Evolutionary conservation across 2,329 filamentous ascomycete species (phyloP), one percentile per base, ranked within the genome.

Genomic region (Pyrenophora teres): DNA sequence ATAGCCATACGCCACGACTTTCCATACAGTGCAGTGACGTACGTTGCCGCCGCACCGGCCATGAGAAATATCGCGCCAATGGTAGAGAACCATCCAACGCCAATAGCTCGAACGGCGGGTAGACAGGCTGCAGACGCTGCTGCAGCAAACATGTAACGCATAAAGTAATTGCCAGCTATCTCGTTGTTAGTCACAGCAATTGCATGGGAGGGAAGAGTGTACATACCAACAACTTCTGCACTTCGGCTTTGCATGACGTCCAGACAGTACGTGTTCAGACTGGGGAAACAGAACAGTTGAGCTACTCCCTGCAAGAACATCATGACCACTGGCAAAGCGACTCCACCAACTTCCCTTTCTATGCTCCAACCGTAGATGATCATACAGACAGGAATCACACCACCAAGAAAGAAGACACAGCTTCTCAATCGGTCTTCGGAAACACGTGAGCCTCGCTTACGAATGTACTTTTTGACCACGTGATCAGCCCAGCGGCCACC

Each of bases 51-150:
- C 0, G 83, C 76, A 13, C 77, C 73, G 3, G 73, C 59, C 1
- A 83, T 65, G 41, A 88, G 65, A 53, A 88, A 87, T 0, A 73
- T 48, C 0, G 85, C 82, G 41, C 80, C 84, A 50, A 92, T 86
- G 1, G 89, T 92, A 39, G 82, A 86, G 69, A 92, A 92, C 88
- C 89, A 92, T 0, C 90, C 90, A 0, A 93, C 86, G 3, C 90
- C 90, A 47, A 94, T 87, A 25, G 73, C 76, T 53, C 91, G 78
- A n/a, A 92, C 81, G 1, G 86, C 87, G 0, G 90, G 90, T 50
- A 94, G 77, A 47, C 89, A 89, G 1, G 85, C 83, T 0, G 87
- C 89, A 2, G 85, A 88, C 0, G 84, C 88, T 4, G 83, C 74
- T 9, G 88, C 89, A 0, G 86, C 89, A 60, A 92, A 88, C 5